phyloP scores from a whole-genome alignment of 257 asterid species.

The Osmanthus fragrans region DNA sequence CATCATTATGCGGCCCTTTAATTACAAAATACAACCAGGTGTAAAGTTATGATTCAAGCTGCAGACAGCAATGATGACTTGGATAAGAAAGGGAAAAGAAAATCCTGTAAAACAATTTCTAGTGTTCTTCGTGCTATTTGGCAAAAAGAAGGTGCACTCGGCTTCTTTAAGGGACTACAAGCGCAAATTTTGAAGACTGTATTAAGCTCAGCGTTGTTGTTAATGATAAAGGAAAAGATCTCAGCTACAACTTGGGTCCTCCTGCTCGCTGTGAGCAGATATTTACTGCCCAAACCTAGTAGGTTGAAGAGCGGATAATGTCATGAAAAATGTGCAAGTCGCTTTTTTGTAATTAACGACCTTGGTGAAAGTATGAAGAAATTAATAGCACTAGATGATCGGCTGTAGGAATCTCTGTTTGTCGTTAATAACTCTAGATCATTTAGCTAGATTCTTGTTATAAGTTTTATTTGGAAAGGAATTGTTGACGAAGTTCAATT shows the following conservation, averaged over 20 bases:
- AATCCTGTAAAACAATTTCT: conserved; percentile 54
- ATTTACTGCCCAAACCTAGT: conserved; percentile 40
- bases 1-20: neutral
- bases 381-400: neutral
- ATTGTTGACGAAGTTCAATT: neutral
- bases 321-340: neutral
- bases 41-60: conserved; percentile 88
- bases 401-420: conserved; percentile 3
- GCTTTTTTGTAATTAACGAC: neutral
- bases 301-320: conserved; percentile 41
- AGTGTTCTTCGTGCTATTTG: conserved; percentile 66
- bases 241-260: conserved; percentile 80
- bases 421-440: neutral
- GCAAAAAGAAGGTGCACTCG: conserved; percentile 70
- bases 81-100: conserved; percentile 33
- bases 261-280: conserved; percentile 58
- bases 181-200: conserved; percentile 92
- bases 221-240: conserved; percentile 92
- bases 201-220: conserved; percentile 71
- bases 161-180: conserved; percentile 86
- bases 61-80: conserved; percentile 62
- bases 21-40: conserved; percentile 39
- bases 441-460: neutral
- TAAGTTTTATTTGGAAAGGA: neutral
- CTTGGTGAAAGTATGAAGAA: neutral